phyloP scores from a whole-genome alignment of 352 stramenopile genomes.

The Globisporangium echinulatum region DNA sequence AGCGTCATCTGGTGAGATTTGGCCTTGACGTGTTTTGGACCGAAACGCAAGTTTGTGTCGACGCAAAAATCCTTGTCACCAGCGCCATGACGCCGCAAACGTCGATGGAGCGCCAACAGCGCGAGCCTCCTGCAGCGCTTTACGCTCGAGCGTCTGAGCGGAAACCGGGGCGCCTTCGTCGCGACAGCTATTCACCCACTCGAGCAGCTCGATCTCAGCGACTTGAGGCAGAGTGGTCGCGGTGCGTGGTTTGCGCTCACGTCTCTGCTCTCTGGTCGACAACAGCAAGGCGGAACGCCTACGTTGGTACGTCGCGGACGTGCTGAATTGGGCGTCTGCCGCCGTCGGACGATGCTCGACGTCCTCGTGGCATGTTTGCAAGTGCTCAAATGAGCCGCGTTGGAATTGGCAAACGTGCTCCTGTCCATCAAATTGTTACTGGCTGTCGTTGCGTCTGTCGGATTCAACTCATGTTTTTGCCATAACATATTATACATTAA shows the following conservation, averaged over 20 bases:
- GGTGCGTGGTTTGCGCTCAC: not conserved
- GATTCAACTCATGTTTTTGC: too few species aligned
- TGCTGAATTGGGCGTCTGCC: too few species aligned
- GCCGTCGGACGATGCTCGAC: too few species aligned
- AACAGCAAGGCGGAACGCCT: not conserved
- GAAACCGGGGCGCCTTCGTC: not conserved
- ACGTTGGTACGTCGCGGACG: not conserved
- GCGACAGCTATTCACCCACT: not conserved
- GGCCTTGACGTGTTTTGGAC: not conserved
- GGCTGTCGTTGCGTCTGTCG: too few species aligned
- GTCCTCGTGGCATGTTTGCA: too few species aligned
- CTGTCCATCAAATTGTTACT: too few species aligned
- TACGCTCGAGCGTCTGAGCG: not conserved
- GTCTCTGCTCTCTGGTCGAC: not conserved
- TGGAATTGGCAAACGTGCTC: too few species aligned
- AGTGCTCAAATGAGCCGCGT: too few species aligned
- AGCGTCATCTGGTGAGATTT: not conserved
- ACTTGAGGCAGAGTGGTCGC: not conserved
- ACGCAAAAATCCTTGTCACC: constrained; percentile 3
- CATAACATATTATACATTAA: too few species aligned
- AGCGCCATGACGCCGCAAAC: constrained; percentile 3
- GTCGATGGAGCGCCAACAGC: not conserved
- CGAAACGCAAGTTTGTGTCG: constrained; percentile 4
- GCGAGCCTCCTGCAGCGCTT: not conserved
- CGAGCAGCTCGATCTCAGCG: not conserved